Base-by-base conservation (phyloP, 2,329 filamentous ascomycete genomes). In the Fusarium foetens region DNA sequence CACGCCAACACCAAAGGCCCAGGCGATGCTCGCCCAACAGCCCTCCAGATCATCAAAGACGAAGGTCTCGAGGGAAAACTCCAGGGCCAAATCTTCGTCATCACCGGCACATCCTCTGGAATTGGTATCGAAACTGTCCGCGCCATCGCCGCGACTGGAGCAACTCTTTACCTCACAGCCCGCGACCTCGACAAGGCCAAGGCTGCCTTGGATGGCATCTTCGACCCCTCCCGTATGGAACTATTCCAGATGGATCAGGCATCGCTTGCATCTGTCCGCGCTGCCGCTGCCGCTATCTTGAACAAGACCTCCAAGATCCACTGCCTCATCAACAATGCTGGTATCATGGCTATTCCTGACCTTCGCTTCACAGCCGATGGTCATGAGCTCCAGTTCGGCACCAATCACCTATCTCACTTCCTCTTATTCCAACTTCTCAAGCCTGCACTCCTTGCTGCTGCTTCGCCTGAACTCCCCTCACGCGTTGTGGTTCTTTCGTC, bases 401-500 rank as follows among this genome's bases (percentile, higher is more conserved):
- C 70, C 13, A 79, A 79, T 49, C 73, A 79, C 5, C 58, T 79
- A 1, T 68, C 69, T 0, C 77, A 79, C 38, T 79, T 79, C 8
- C 62, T 79, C 19, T 54, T 79, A 8, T 79, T 78, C 33, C 58
- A 75, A 79, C 84, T 78, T 0, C 79, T 89, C 21, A 84, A 84
- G 49, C 78, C 81, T 0, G 74, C 80, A 0, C 75, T 89, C 2
- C 77, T 88, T 5, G 71, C 79, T 0, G 80, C 79, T 21, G 72
- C 80, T 3, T 83, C 82, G 0, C 74, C 82, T 0, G 68, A 73
- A 0, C 85, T 84, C 29, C 73, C 81, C 17, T 86, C 84, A 2
- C 82, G 87, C 5, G 83, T 88, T 8, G 81, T 89, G 39, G 76
- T 79, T 8, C 75, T 88, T 1, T 81, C 84, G 1, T 85, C 83